Evolutionary conservation across 352 stramenopile genomes (phyloP).

Genomic region (Phytophthora constricta): DNA sequence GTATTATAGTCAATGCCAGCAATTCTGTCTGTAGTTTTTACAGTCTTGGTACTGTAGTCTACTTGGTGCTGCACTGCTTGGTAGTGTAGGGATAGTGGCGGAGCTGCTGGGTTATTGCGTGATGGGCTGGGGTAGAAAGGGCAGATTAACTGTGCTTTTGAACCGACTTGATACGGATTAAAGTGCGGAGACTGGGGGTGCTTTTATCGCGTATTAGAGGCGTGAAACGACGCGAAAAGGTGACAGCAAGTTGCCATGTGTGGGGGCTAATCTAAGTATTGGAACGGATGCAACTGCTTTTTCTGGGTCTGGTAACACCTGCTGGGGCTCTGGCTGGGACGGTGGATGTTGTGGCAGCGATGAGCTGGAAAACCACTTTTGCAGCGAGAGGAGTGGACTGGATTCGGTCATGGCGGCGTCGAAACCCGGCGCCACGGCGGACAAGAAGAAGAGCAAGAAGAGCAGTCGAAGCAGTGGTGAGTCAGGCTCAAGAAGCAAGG

Average conservation of each 20-base stretch:
- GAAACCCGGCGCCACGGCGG: slow-evolving; percentile 8
- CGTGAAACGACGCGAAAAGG: no score
- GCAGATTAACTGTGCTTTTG: neutral
- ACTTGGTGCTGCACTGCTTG: neutral
- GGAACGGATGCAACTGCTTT: neutral
- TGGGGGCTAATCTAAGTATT: no score
- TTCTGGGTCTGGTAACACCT: neutral
- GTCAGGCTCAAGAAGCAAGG: slow-evolving; percentile 24
- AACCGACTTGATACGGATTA: neutral
- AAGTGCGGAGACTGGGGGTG: no score
- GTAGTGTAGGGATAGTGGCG: neutral
- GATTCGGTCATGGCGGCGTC: slow-evolving; percentile 14
- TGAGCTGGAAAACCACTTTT: no score
- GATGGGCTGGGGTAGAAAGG: neutral
- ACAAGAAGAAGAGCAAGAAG: slow-evolving; percentile 42
- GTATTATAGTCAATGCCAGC: no score
- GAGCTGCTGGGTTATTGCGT: neutral
- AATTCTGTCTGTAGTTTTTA: no score
- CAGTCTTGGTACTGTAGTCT: no score
- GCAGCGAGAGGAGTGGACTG: neutral
- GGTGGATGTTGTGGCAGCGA: no score
- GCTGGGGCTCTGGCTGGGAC: no score
- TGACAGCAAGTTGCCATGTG: no score
- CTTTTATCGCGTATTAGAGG: no score
- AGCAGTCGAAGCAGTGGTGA: slow-evolving; percentile 20